Evolutionary conservation across 2,329 filamentous ascomycete species (phyloP), one percentile per base, ranked within the genome.

Genomic region (Cadophora sp.): DNA sequence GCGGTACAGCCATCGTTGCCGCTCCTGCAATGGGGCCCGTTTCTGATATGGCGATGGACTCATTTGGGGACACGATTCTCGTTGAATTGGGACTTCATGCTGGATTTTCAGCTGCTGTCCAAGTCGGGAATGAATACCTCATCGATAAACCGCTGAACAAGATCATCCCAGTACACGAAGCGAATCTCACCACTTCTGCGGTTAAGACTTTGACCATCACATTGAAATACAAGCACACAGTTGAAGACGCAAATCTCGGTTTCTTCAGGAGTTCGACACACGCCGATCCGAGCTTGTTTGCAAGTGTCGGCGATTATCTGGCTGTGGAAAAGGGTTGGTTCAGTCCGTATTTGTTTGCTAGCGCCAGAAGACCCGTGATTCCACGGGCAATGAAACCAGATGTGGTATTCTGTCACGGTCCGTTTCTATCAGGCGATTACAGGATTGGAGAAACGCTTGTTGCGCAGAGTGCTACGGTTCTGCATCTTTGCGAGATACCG

Each of bases 271-370:
- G 67, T 34, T 53, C 64, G 31, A 66, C 60, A 34, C 67, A 69
- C 66, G 64, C 53, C 34, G 60, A 69, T 48, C 67, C 67, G 31
- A 69, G 67, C 46, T 50, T 69, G 24, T 64, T 69, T 62, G 67
- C 67, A 27, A 69, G 64, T 26, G 60, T 69, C n/a, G 34, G 64
- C 40, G 64, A 64, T 50, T 69, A 69, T 24, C 53, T 69, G 8
- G 67, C 64, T 7, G 67, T 69, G 27, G 59, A 66, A 50, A 69
- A 69, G 31, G 67, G 67, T 1, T 69, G 67, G 64, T 69, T 69
- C 22, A 69, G 64, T 50, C 67, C 67, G 1, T 69, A 69, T 62
- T 26, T 69, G n/a, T 69, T 69, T 61, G 67, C 67, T 29, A 69
- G 67, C 46, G 67, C 60, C 34, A 69, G 67, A 59, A 66, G 67